Conservation (phyloP, 768 basidiomycete species). For the Amyloporia xantha region DNA sequence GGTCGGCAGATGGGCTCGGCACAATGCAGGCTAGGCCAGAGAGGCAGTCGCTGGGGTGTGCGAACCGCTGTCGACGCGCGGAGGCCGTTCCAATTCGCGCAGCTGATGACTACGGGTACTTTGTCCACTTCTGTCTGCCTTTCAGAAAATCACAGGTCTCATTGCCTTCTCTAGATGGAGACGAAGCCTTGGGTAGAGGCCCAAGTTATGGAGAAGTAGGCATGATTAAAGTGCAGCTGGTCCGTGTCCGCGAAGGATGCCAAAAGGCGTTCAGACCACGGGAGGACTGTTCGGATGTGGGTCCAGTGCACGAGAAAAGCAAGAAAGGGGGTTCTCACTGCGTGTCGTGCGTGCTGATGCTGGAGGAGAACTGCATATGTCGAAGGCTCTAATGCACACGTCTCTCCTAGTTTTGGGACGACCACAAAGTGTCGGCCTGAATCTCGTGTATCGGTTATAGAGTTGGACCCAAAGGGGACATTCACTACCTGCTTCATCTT, state of each 20-base stretch:
- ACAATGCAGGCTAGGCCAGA: conserved; percentile 3
- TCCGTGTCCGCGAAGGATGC: conserved; percentile 1
- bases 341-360: conserved; percentile 7
- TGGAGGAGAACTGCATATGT: too few species aligned
- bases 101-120: conserved; percentile 7
- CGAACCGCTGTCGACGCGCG: conserved; percentile 2
- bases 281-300: conserved; percentile 1
- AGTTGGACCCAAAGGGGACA: conserved; percentile 4
- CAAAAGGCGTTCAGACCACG: background rate
- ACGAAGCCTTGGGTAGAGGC: background rate
- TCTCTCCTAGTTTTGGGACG: conserved; percentile 6
- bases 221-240: conserved; percentile 5
- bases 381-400: background rate
- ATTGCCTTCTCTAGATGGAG: conserved; percentile 2
- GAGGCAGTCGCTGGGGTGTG: background rate
- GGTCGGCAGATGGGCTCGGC: conserved; percentile 10
- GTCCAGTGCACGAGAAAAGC: conserved; percentile 9
- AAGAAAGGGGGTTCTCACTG: conserved; percentile 14
- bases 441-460: background rate
- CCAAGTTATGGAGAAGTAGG: background rate
- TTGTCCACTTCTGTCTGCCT: background rate
- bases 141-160: background rate
- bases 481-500: conserved; percentile 4
- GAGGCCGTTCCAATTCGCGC: conserved; percentile 7
- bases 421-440: background rate